Evolutionary conservation across 164 flowering plant species (phyloP).

Genomic region (Chimonanthus praecox): DNA sequence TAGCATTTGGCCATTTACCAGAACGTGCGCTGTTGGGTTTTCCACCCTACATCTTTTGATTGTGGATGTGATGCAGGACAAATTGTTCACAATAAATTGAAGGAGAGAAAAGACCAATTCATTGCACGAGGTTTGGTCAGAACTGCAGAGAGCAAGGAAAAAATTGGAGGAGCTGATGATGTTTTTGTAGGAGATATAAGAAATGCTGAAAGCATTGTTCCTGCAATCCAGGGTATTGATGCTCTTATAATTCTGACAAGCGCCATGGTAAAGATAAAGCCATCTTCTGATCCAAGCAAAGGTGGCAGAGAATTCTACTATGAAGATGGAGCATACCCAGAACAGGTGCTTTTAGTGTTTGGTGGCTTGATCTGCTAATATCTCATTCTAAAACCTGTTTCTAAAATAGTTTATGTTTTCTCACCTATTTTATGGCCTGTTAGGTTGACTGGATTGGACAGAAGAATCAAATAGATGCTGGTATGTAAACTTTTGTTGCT

Average conservation of each 20-base stretch:
- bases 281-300: constrained; percentile 81
- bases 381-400: too few species aligned
- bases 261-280: constrained; percentile 87
- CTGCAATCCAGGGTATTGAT: constrained; percentile 80
- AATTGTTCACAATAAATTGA: constrained; percentile 76
- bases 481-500: constrained; percentile 25
- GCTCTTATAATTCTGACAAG: constrained; percentile 85
- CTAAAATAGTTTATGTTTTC: not conserved
- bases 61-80: constrained; percentile 47
- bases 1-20: too few species aligned
- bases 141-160: constrained; percentile 80
- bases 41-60: not conserved
- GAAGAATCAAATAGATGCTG: constrained; percentile 97
- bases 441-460: constrained; percentile 99
- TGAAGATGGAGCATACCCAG: constrained; percentile 87
- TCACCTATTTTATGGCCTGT: not conserved
- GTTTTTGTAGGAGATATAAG: constrained; percentile 87
- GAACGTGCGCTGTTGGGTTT: not conserved
- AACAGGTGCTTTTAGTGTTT: constrained; percentile 48
- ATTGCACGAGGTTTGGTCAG: constrained; percentile 76
- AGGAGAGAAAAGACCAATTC: constrained; percentile 72
- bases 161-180: constrained; percentile 84
- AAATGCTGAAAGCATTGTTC: constrained; percentile 47
- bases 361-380: not conserved
- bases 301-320: constrained; percentile 88